phyloP scores from a whole-genome alignment of 2,329 filamentous ascomycete genomes.

The Phyllosticta paracitricarpa region DNA sequence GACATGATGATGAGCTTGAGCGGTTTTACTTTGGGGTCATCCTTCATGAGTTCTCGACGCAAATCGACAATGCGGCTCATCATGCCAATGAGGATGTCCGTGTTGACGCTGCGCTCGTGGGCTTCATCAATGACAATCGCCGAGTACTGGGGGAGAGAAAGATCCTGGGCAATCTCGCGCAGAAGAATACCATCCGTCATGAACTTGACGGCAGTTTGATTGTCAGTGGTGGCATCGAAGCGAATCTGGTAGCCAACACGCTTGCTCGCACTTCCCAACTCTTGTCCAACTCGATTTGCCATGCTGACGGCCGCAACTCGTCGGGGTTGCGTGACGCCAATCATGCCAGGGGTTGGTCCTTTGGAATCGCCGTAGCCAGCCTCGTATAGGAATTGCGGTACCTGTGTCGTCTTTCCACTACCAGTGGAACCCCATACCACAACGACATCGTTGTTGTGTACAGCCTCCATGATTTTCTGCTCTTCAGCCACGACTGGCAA shows the following conservation, averaged over 20 bases:
- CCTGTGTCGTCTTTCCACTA: constrained; percentile 94
- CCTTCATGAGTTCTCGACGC: constrained; percentile 61
- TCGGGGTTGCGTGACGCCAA: constrained; percentile 88
- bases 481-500: constrained; percentile 91
- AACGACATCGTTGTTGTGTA: constrained; percentile 82
- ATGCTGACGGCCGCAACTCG: constrained; percentile 95
- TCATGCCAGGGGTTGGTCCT: constrained; percentile 78
- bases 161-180: constrained; percentile 82
- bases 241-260: constrained; percentile 79
- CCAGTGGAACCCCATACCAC: constrained; percentile 92
- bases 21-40: constrained; percentile 59
- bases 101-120: constrained; percentile 94
- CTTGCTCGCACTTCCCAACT: constrained; percentile 67
- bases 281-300: constrained; percentile 81
- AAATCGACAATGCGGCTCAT: constrained; percentile 85
- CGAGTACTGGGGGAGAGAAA: constrained; percentile 81
- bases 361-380: constrained; percentile 74
- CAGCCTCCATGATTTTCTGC: constrained; percentile 95
- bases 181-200: constrained; percentile 97
- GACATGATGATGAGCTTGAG: constrained; percentile 98
- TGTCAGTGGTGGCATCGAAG: constrained; percentile 74
- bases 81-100: constrained; percentile 96
- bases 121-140: constrained; percentile 93
- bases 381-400: constrained; percentile 93
- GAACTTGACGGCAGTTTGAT: constrained; percentile 87